These are phyloP conservation scores for Colletotrichum sp. DNA, from an alignment of 2,329 filamentous ascomycete species.

Conservation along the genomic window DNA sequence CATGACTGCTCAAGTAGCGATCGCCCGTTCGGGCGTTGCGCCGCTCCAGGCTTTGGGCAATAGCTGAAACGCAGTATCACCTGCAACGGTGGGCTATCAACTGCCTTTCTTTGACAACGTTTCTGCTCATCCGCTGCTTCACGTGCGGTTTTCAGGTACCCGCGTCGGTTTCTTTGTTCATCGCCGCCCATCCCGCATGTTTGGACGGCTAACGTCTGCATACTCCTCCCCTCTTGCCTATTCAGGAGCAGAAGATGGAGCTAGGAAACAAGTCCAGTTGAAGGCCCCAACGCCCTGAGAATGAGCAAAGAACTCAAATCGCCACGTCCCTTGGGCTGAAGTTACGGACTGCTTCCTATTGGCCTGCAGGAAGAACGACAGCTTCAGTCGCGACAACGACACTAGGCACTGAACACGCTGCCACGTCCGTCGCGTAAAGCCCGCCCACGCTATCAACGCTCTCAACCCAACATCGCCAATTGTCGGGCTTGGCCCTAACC, in stretches of 20 bases:
- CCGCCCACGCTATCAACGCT: neutral
- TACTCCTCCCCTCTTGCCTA: neutral
- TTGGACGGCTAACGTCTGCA: neutral
- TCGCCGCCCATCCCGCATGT: neutral
- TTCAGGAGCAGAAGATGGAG: neutral
- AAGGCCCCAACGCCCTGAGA: neutral
- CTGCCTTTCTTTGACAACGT: constrained; percentile 3
- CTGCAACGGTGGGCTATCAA: constrained; percentile 6
- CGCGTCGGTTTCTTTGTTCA: neutral
- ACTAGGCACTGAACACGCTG: neutral
- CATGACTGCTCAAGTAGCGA: neutral
- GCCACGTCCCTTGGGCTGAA: neutral
- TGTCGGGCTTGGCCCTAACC: neutral
- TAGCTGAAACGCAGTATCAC: constrained; percentile 4
- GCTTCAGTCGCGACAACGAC: neutral
- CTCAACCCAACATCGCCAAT: neutral
- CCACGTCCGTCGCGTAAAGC: neutral
- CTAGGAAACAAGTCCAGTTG: neutral
- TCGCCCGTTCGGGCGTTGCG: neutral
- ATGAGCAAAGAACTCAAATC: neutral
- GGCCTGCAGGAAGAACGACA: neutral
- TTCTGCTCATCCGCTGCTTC: neutral
- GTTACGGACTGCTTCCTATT: neutral
- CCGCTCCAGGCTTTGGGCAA: neutral
- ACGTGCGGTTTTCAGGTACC: neutral